Conservation (phyloP, 2,329 filamentous ascomycete species). For the Ophiostoma sp. region DNA sequence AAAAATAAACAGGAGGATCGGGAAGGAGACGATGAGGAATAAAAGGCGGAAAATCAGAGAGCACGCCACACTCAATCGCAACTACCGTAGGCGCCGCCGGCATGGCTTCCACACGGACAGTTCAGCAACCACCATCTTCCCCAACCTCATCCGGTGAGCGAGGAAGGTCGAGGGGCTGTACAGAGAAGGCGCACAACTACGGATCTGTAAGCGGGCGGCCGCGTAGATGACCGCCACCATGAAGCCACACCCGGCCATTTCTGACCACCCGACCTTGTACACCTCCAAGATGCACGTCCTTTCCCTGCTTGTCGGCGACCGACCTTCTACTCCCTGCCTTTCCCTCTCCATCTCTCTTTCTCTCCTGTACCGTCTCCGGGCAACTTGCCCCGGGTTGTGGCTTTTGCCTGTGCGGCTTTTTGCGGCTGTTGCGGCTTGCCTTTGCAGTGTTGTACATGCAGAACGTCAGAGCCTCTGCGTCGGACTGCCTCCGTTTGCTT, state of each 20-base stretch:
- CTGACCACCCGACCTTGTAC: background rate
- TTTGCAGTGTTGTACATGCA: background rate
- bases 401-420: background rate
- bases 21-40: background rate
- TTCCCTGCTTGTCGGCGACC: background rate
- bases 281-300: background rate
- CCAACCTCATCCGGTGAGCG: background rate
- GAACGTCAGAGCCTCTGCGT: background rate
- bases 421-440: background rate
- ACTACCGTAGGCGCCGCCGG: conserved; percentile 8
- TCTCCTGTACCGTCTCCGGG: background rate
- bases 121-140: background rate
- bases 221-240: background rate
- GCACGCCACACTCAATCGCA: background rate
- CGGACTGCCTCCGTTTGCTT: background rate
- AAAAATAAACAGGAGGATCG: background rate
- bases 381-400: background rate
- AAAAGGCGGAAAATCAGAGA: background rate
- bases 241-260: background rate
- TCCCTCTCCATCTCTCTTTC: background rate
- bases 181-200: background rate
- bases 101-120: background rate
- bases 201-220: background rate
- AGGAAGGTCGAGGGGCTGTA: background rate
- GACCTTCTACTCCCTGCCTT: background rate